These are phyloP conservation scores for Haplographium delicatum DNA, from an alignment of 495 filamentous ascomycete species.

Conservation along the genomic window DNA sequence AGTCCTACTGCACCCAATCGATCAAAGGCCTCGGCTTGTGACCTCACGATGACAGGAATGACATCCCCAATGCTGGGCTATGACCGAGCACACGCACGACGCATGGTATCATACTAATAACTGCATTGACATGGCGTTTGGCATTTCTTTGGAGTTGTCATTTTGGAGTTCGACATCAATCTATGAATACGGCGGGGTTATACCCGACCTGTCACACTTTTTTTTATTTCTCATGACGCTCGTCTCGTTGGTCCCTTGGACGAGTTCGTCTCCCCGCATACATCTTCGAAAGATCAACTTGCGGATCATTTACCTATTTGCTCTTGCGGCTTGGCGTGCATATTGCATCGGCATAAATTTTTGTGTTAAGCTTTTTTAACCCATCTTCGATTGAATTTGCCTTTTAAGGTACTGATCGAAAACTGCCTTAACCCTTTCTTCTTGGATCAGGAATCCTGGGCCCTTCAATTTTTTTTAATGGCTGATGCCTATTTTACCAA, in stretches of 20 bases:
- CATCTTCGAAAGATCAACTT: constrained; percentile 16
- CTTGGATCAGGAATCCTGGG: constrained; percentile 31
- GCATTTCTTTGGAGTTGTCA: constrained; percentile 18
- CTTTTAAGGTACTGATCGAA: background rate
- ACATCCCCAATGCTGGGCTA: constrained; percentile 45
- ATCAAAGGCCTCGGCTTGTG: constrained; percentile 33
- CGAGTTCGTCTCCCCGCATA: constrained; percentile 9
- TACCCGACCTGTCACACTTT: constrained; percentile 5
- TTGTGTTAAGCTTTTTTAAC: constrained; percentile 15
- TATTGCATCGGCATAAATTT: constrained; percentile 25
- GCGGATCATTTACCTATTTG: constrained; percentile 12
- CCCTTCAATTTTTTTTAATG: constrained; percentile 23
- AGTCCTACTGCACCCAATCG: constrained; percentile 69
- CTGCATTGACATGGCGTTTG: constrained; percentile 24
- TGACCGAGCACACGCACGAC: constrained; percentile 53
- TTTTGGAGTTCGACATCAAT: constrained; percentile 11
- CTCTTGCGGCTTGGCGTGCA: constrained; percentile 23
- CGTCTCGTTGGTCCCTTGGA: constrained; percentile 4
- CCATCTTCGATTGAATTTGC: constrained; percentile 8
- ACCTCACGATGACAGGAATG: constrained; percentile 45
- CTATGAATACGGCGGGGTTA: constrained; percentile 5
- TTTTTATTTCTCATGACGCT: constrained; percentile 10
- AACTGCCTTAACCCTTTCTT: constrained; percentile 5
- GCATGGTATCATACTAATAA: constrained; percentile 67
- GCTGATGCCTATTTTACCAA: constrained; percentile 6